phyloP scores from a whole-genome alignment of 2,329 filamentous ascomycete species.

The Sclerotinia minor region DNA sequence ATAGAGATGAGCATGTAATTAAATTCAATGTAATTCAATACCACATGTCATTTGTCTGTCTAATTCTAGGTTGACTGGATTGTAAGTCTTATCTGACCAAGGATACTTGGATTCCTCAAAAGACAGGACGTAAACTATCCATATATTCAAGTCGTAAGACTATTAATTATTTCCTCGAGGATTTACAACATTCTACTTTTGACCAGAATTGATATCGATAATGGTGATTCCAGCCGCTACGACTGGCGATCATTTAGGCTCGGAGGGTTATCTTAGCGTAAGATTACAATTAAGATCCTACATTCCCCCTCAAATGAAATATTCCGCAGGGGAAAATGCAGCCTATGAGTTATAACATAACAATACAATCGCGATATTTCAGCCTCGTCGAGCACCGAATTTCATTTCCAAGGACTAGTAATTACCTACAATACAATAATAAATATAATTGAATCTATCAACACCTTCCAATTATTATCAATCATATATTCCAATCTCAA shows the following conservation, averaged over 20 bases:
- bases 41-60: too few relatives aligned
- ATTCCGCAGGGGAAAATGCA: conserved; percentile 12
- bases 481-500: conserved; percentile 25
- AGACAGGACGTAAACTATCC: background rate
- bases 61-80: background rate
- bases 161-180: background rate
- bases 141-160: background rate
- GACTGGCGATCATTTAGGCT: too few relatives aligned
- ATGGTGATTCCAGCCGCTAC: background rate
- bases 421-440: background rate
- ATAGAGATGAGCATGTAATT: too few relatives aligned
- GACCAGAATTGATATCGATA: background rate
- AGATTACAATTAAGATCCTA: too few relatives aligned
- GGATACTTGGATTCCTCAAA: background rate
- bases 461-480: too few relatives aligned
- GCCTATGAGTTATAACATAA: too few relatives aligned
- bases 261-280: background rate
- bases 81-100: background rate
- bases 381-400: conserved; percentile 30
- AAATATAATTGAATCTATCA: background rate
- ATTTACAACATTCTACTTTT: background rate
- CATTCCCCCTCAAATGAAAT: background rate
- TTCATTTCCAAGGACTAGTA: background rate
- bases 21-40: too few relatives aligned
- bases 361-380: conserved; percentile 22